Evolutionary conservation across 2,329 filamentous ascomycete species (phyloP), one percentile per base, ranked within the genome.

Genomic region (Ophiostoma sp.): DNA sequence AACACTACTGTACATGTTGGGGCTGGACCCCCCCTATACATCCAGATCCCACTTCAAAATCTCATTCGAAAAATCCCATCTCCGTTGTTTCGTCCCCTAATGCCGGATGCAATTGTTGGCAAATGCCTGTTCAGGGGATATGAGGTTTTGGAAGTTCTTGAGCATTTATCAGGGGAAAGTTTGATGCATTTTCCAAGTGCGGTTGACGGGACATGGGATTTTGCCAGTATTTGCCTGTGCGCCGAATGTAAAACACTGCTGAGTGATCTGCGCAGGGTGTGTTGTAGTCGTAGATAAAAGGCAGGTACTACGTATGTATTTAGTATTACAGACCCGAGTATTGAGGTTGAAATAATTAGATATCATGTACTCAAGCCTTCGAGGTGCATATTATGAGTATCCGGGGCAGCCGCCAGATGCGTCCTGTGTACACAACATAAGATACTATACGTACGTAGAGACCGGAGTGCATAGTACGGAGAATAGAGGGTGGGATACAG

Each of bases 101-200:
- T 35, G 60, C 31, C 60, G 60, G 60, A 36, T 36, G 60, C 33
- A 64, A 64, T 64, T 64, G 31, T n/a, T 62, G 57, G 3, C 23
- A 35, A 64, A 64, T 64, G 15, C 60, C 60, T 35, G 60, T n/a
- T 4, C 60, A 33, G 60, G 33, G 13, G n/a, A 60, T 1, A 64
- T 35, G 54, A 64, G 31, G 27, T 36, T 64, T 64, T 64, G 23
- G 31, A 33, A 20, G 11, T 36, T 33, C 60, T 8, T 35, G 27
- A 54, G 39, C 39, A 48, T 48, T 48, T 17, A 20, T 8, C 52
- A 57, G 23, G 52, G n/a, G 52, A 27, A 57, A 57, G 23, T 57
- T 10, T 57, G 23, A 57, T 57, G 10, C 52, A 57, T 57, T 57
- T 57, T 8, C 4, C n/a, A 23, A 6, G 15, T 48, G 44, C 17